These are phyloP conservation scores for Xylaria palmicola DNA, from an alignment of 495 filamentous ascomycete genomes.

Conservation along the genomic window DNA sequence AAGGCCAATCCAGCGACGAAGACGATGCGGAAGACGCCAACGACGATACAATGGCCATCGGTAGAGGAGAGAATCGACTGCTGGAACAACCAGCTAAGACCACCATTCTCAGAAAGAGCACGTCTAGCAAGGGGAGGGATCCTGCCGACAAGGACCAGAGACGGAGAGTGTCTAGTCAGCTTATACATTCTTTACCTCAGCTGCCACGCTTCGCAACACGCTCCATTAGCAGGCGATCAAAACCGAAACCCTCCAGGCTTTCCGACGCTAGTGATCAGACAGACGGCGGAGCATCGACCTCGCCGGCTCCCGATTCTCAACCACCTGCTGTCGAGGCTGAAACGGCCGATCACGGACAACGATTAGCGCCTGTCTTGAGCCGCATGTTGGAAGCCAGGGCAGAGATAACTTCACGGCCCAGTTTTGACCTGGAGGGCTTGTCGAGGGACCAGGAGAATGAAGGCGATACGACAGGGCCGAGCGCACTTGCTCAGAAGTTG, in stretches of 20 bases:
- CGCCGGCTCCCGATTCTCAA: conserved; percentile 12
- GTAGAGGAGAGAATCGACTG: conserved; percentile 17
- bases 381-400: conserved; percentile 81
- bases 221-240: conserved; percentile 37
- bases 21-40: conserved; percentile 54
- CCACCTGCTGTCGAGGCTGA: conserved; percentile 28
- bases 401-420: conserved; percentile 55
- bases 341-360: conserved; percentile 29
- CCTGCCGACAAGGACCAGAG: conserved; percentile 41
- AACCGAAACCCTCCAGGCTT: conserved; percentile 24
- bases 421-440: conserved; percentile 49
- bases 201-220: conserved; percentile 37
- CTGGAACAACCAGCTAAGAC: conserved; percentile 37
- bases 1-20: conserved; percentile 77
- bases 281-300: conserved; percentile 15
- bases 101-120: conserved; percentile 29
- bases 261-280: conserved; percentile 14
- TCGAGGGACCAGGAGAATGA: conserved; percentile 37
- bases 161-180: conserved; percentile 59
- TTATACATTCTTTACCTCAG: conserved; percentile 59
- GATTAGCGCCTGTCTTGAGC: conserved; percentile 70
- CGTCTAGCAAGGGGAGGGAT: conserved; percentile 23
- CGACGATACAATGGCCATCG: neutral
- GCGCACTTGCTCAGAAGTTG: conserved; percentile 63
- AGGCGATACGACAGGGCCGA: conserved; percentile 38